Evolutionary conservation across 371 early-diverging fungal species (phyloP), one percentile per base, ranked within the genome.

Genomic region (Mortierella sp.): DNA sequence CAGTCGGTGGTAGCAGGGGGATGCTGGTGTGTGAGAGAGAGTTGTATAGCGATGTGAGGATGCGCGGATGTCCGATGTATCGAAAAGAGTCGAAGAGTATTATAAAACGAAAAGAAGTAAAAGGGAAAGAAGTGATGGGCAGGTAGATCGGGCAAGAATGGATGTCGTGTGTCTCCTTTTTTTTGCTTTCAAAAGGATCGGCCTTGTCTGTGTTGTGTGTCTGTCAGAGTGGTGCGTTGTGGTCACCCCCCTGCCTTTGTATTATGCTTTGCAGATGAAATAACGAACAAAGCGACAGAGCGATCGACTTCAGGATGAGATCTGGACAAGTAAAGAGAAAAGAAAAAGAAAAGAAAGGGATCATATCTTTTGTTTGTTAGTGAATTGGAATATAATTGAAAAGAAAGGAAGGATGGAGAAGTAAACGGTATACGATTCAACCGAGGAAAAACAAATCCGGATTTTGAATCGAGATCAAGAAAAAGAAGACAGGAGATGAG

Each of bases 161-260:
- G 47, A 34, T 48, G 47, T 47, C 31, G 47, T 16, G 47, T 48
- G 16, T 43, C 48, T 48, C 48, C 48, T 47, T 68, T 4, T 34
- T 34, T 29, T 4, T 50, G 53, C 22, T 24, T 37, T 29, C 7
- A 66, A 41, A 47, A 50, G 48, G 40, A 50, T 67, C 47, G 37
- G 16, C 22, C 11, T 19, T 39, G 4, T 44, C 4, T 65, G 29
- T 37, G 47, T 26, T 50, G 24, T 10, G 37, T 19, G 16, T 37
- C 58, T 55, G 68, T 68, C 47, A 44, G 55, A 53, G 55, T 53
- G 31, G 55, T 53, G 55, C 34, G 58, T 58, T 58, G 58, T 58
- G 58, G 58, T 58, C 58, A 58, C 58, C 52, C 68, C 68, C 68
- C 53, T 68, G 52, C 68, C 68, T 52, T 45, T 34, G 48, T 53